These are phyloP conservation scores for Aegilops tauschii DNA, from an alignment of 176 grass and related monocot genomes.

Conservation along the genomic window DNA sequence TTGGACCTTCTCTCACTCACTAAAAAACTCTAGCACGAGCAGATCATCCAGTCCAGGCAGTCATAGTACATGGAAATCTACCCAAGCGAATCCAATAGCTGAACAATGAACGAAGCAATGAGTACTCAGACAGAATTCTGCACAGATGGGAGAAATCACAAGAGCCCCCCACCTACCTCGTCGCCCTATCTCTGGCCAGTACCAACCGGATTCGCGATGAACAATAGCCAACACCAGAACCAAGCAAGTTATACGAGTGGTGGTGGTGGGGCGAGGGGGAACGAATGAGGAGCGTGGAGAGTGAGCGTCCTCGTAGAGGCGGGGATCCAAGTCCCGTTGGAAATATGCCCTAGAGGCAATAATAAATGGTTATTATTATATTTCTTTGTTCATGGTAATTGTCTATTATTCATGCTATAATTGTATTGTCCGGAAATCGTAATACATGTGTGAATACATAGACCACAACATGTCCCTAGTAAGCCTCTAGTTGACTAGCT, in stretches of 20 bases:
- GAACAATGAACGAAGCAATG: neutral
- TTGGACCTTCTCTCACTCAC: too few relatives aligned
- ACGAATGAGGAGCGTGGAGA: neutral
- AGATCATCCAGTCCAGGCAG: neutral
- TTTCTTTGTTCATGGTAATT: too few relatives aligned
- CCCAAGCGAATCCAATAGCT: neutral
- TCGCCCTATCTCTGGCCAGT: neutral
- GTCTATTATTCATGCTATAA: too few relatives aligned
- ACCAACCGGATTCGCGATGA: neutral
- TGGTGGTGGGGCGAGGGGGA: neutral
- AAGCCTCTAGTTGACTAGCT: too few relatives aligned
- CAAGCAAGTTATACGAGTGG: neutral
- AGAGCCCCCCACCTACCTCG: neutral
- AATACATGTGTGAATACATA: too few relatives aligned
- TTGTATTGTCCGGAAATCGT: too few relatives aligned
- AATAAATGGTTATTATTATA: too few relatives aligned
- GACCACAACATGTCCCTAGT: too few relatives aligned
- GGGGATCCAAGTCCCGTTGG: constrained; percentile 85
- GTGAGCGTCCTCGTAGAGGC: constrained; percentile 61
- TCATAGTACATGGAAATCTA: neutral
- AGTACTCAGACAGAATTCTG: neutral
- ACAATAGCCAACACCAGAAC: neutral
- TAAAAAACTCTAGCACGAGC: constrained; percentile 15
- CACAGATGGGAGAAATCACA: neutral
- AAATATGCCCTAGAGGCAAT: too few relatives aligned